Percentiles rank a stretch among this genome's conserved stretches.
Evolutionary conservation across 441 rosid species (phyloP).

Genomic region (Erysimum cheiri): DNA sequence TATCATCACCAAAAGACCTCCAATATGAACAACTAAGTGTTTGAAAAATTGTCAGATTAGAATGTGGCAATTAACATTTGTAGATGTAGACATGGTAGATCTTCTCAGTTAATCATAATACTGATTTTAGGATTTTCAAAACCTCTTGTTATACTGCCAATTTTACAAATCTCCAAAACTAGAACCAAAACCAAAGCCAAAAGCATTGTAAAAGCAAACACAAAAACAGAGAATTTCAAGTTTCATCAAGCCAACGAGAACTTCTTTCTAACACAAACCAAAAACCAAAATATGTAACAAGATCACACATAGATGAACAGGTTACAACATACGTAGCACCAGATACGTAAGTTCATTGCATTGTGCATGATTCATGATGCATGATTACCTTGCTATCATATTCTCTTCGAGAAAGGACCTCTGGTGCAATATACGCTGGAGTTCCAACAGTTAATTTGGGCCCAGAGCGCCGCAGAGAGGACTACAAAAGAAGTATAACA

Average conservation of each 20-base stretch:
- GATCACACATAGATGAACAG: constrained; percentile 8
- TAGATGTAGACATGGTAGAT: too few species aligned
- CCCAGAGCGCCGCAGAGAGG: constrained; percentile 65
- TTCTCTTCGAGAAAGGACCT: constrained; percentile 64
- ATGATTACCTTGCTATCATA: too few species aligned
- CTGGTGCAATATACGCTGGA: constrained; percentile 75
- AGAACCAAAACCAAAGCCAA: constrained; percentile 21
- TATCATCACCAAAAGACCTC: too few species aligned
- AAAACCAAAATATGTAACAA: constrained; percentile 30
- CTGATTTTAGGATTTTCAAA: background rate
- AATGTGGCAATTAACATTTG: background rate
- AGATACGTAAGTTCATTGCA: constrained; percentile 9
- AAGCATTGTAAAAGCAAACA: constrained; percentile 32
- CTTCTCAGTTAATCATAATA: too few species aligned
- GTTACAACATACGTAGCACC: background rate
- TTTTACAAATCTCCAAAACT: constrained; percentile 39
- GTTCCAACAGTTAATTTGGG: constrained; percentile 72
- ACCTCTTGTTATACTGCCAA: constrained; percentile 39
- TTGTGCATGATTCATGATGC: background rate
- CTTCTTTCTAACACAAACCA: constrained; percentile 51
- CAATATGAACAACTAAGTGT: background rate
- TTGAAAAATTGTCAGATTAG: too few species aligned
- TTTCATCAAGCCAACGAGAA: constrained; percentile 64
- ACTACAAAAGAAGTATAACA: constrained; percentile 47
- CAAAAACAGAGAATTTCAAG: constrained; percentile 13